These are phyloP conservation scores for Candida chauliodis DNA, from an alignment of 805 yeast species.

Conservation along the genomic window DNA sequence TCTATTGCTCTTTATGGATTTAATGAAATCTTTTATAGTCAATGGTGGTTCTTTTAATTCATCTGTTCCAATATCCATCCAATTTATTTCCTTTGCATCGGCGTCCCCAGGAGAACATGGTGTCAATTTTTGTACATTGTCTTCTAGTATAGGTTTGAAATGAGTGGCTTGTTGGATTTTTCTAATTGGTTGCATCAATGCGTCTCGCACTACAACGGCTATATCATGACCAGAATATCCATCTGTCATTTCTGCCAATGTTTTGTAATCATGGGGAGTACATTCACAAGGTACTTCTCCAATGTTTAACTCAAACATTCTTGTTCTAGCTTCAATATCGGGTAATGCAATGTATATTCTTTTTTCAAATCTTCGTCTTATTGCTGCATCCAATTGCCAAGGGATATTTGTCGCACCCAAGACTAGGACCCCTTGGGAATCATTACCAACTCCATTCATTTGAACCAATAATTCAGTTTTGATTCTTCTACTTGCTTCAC, in stretches of 20 bases:
- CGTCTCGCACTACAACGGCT: constrained; percentile 95
- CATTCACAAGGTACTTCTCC: constrained; percentile 86
- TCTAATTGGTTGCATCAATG: constrained; percentile 95
- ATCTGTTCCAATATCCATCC: constrained; percentile 90
- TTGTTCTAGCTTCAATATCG: constrained; percentile 85
- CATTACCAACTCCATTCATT: constrained; percentile 99
- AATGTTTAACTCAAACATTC: constrained; percentile 91
- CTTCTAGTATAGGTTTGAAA: constrained; percentile 60
- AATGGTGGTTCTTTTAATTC: constrained; percentile 87
- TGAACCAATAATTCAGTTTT: constrained; percentile 94
- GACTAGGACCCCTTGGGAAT: constrained; percentile 85
- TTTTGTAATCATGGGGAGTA: constrained; percentile 65
- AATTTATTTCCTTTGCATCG: constrained; percentile 82
- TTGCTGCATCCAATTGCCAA: constrained; percentile 98
- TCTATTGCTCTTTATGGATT: constrained; percentile 85
- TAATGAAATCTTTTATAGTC: constrained; percentile 86
- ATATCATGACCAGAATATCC: constrained; percentile 98
- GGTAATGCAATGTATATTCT: constrained; percentile 95
- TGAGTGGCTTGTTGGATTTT: constrained; percentile 95
- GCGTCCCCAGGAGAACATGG: constrained; percentile 98
- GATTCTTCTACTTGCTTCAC: constrained; percentile 93
- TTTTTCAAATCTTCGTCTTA: constrained; percentile 92
- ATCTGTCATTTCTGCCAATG: constrained; percentile 88
- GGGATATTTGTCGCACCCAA: constrained; percentile 98
- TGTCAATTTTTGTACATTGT: constrained; percentile 50